Evolutionary conservation across 768 basidiomycete species (phyloP), one percentile per base, ranked within the genome.

Genomic region (Boletus vermiculosoides): DNA sequence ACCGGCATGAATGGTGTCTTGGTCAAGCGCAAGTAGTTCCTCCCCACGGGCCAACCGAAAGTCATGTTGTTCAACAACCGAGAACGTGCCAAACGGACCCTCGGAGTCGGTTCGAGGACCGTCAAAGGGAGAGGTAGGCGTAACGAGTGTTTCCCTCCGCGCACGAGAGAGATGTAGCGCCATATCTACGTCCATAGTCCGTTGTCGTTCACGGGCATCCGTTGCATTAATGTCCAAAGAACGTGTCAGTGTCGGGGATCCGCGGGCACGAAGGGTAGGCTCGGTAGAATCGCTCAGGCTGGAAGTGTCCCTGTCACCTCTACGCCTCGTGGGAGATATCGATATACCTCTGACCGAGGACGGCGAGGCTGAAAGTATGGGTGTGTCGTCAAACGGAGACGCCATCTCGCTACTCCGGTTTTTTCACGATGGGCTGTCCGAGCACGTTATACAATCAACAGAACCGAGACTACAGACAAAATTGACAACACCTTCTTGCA

Each of bases 131-230:
- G 75, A 62, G 25, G 78, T 68, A 0, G 76, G 72, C 12, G 65
- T 67, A 5, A 75, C 71, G 8, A 84, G 64, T 0, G 87, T 87
- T 50, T 85, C 85, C 57, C 86, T 78, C 22, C 90, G 81, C 1
- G 88, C 89, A 22, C 83, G 79, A 23, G 87, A 88, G 41, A 89
- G 81, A 33, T 89, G 87, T 68, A 91, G 81, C 52, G 90, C 92
- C 89, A 93, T 92, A 65, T 95, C 94, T 0, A 91, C 91, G 65
- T 98, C 95, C 87, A 97, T 91, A 7, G 92, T 86, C 36, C 90
- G 83, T 77, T 98, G 94, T 20, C 94, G 84, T 71, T 97, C 94
- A 53, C 86, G 78, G 20, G 83, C 84, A 52, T 90, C 83, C 0
- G 88, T 84, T 66, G 91, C 87, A 75, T 86, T 80, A 11, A 80